These are phyloP conservation scores for Penicillium sp. DNA, from an alignment of 2,329 filamentous ascomycete genomes.

Conservation along the genomic window DNA sequence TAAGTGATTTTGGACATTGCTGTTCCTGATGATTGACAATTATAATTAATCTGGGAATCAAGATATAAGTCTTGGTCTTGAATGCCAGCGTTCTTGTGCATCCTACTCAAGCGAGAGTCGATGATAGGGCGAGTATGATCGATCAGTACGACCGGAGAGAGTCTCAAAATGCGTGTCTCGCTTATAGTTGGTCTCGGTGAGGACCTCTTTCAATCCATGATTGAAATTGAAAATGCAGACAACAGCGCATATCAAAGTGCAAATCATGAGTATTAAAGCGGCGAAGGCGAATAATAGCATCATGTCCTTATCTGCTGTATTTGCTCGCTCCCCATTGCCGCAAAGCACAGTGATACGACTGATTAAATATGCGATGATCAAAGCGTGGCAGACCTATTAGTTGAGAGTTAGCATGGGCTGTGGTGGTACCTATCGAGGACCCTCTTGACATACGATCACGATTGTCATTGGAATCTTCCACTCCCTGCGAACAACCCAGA, in stretches of 20 bases:
- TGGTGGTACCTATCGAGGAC: not conserved
- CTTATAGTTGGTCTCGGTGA: not conserved
- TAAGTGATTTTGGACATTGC: not conserved
- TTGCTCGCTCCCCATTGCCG: constrained; percentile 7
- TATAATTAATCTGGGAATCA: not conserved
- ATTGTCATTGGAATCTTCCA: constrained; percentile 9
- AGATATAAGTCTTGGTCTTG: not conserved
- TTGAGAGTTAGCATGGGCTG: not conserved
- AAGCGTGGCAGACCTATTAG: constrained; percentile 16
- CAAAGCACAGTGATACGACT: constrained; percentile 21
- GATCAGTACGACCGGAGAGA: not conserved
- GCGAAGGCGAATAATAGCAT: constrained; percentile 23
- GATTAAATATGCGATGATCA: constrained; percentile 20
- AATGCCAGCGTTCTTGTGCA: not conserved
- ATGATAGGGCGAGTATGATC: not conserved
- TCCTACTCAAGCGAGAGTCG: constrained; percentile 1
- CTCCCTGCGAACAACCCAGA: constrained; percentile 20
- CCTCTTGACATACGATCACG: constrained; percentile 10
- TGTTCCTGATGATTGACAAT: not conserved
- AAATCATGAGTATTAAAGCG: constrained; percentile 13
- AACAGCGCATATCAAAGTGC: constrained; percentile 15
- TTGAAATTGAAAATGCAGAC: constrained; percentile 20
- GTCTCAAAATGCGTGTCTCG: constrained; percentile 2
- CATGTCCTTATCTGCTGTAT: constrained; percentile 19
- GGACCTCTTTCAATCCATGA: constrained; percentile 16